Conservation (phyloP, 768 basidiomycete species). For the Lactarius hatsudake region DNA sequence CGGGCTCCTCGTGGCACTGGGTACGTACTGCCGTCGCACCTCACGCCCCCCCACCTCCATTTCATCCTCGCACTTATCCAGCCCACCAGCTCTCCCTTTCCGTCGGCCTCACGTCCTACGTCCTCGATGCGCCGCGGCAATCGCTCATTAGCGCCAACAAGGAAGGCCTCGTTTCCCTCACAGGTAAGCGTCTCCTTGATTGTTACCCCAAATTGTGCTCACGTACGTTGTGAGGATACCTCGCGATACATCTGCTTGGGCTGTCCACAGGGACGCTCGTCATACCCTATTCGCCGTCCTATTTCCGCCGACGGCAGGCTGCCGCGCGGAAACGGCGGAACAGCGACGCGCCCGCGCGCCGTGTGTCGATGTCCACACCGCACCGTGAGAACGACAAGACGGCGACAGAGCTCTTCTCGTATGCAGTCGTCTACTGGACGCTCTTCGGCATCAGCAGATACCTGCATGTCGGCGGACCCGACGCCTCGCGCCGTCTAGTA, state of each 20-base stretch:
- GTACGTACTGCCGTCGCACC: conserved; percentile 38
- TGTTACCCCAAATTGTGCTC: background rate
- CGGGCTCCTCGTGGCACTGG: conserved; percentile 56
- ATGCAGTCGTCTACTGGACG: conserved; percentile 77
- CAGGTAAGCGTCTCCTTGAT: conserved; percentile 43
- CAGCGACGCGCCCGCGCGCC: conserved; percentile 28
- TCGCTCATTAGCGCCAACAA: conserved; percentile 79
- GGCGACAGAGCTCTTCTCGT: conserved; percentile 72
- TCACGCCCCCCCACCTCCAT: background rate
- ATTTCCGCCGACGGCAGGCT: conserved; percentile 55
- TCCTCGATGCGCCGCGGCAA: conserved; percentile 61
- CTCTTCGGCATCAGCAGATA: conserved; percentile 42
- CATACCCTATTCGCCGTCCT: conserved; percentile 74
- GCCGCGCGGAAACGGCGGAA: conserved; percentile 17
- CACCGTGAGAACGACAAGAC: conserved; percentile 70
- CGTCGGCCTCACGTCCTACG: conserved; percentile 56
- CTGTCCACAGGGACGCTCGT: conserved; percentile 77
- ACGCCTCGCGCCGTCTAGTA: conserved; percentile 62
- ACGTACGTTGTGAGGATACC: conserved; percentile 58
- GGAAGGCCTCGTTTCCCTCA: conserved; percentile 82
- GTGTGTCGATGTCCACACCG: conserved; percentile 16
- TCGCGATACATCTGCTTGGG: conserved; percentile 86
- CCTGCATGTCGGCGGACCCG: conserved; percentile 34
- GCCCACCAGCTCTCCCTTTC: conserved; percentile 72
- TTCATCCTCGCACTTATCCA: conserved; percentile 33